Conservation (phyloP, 352 stramenopile genomes). For the Thalassiosira hispida region DNA sequence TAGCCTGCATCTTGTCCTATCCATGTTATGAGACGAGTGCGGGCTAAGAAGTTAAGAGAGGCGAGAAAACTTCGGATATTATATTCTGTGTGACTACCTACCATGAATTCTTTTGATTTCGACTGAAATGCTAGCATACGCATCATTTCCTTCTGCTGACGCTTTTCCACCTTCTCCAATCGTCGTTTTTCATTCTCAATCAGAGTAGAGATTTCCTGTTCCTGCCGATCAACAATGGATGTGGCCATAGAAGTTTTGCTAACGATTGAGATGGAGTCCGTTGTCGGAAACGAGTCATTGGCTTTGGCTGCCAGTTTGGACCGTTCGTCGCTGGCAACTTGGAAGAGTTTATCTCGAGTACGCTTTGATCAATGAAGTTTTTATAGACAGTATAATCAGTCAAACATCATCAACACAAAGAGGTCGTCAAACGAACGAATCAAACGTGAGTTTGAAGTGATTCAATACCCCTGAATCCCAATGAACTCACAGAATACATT, state of each 20-base stretch:
- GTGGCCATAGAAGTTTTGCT: slow-evolving; percentile 18
- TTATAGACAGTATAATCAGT: too few species aligned
- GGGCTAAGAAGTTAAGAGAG: neutral
- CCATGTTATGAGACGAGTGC: neutral
- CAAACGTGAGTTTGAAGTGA: too few species aligned
- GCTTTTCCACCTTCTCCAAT: slow-evolving; percentile 40
- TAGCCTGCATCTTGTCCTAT: slow-evolving; percentile 39
- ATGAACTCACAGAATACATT: slow-evolving; percentile 31
- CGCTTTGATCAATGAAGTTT: too few species aligned
- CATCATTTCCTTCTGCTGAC: slow-evolving; percentile 50
- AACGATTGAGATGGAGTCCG: slow-evolving; percentile 19
- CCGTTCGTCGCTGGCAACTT: slow-evolving; percentile 16
- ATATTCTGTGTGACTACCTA: slow-evolving; percentile 1
- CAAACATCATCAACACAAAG: too few species aligned
- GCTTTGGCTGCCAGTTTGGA: slow-evolving; percentile 22
- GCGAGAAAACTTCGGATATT: neutral
- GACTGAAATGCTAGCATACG: slow-evolving; percentile 38
- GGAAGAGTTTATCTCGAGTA: slow-evolving; percentile 9
- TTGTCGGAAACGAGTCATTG: slow-evolving; percentile 22
- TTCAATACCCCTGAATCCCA: too few species aligned
- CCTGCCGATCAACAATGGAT: slow-evolving; percentile 8
- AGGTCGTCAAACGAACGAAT: too few species aligned
- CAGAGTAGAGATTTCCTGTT: slow-evolving; percentile 34
- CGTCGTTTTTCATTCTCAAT: slow-evolving; percentile 43
- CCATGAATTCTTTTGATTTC: slow-evolving; percentile 50